Base-by-base conservation (phyloP, 345 rosid species). In the Pugionium cornutum region DNA sequence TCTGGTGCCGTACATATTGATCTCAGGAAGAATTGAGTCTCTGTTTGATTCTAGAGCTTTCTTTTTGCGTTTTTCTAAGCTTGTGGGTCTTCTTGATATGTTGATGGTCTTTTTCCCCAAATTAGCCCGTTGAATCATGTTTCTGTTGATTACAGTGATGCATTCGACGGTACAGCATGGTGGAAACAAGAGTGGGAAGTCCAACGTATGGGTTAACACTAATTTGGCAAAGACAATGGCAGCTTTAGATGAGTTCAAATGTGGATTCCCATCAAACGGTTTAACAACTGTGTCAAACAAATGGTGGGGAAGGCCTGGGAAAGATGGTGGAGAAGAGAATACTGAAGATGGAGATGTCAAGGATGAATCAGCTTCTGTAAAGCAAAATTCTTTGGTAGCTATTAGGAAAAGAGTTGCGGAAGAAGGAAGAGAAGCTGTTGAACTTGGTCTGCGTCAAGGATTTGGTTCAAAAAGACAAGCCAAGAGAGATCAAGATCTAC, bases 191-290 rank as follows among this genome's bases (percentile, higher is more conserved):
- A 66, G 37, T 55, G 62, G 29, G 26, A 73, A 73, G 57, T 35
- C 70, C 8, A 58, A 35, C 35, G 55, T 49, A 0, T 73, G 67
- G 72, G 62, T 49, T 43, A 66, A 53, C 37, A 2, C 52, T 58
- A 66, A 56, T 76, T 56, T 73, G 83, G 84, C 57, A 58, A 45
- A 78, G 80, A 75, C 70, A 53, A 31, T 70, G 40, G 62, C 72
- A 46, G 56, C 63, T 37, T 62, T 74, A 33, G 94, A 89, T 64
- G 96, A 86, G 69, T 89, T 89, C 74, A 86, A 81, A 64, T 50
- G 49, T 53, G 96, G 96, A 47, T 86, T 89, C 57, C 96, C 96
- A 58, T 79, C 85, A 4, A 65, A 69, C 30, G 91, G 94, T 52
- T 83, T 89, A 58, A 74, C 81, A 0, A 61, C 77, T 6, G 64